A percentile compares a stretch with the other conserved stretches of the same genome.
Conservation (phyloP, 139 green algal genomes). For the Penium margaritaceum region DNA sequence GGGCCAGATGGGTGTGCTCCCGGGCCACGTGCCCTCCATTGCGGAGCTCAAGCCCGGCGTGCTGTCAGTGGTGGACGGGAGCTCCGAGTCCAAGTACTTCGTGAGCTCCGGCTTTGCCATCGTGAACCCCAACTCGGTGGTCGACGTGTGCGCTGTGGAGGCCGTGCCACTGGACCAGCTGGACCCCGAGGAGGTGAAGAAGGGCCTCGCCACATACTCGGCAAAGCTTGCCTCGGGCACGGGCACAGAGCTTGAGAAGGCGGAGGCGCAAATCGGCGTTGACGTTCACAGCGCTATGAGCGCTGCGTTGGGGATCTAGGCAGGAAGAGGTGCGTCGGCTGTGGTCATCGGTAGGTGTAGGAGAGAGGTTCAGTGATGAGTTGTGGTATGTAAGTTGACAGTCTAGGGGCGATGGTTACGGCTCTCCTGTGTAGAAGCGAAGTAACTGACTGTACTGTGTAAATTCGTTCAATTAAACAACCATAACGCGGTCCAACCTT, state of each 20-base stretch:
- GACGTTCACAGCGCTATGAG: slow-evolving; percentile 78
- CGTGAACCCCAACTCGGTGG: slow-evolving; percentile 69
- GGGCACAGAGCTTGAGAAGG: slow-evolving; percentile 74
- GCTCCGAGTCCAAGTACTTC: slow-evolving; percentile 67
- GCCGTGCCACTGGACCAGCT: slow-evolving; percentile 66
- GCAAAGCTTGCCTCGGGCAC: slow-evolving; percentile 62
- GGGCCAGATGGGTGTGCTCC: slow-evolving; percentile 81
- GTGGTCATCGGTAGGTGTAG: too few relatives aligned
- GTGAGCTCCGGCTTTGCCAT: slow-evolving; percentile 79
- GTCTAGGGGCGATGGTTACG: too few relatives aligned
- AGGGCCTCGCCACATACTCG: slow-evolving; percentile 61
- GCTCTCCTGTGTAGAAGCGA: too few relatives aligned
- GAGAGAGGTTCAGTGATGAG: neutral
- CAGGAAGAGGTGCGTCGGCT: neutral
- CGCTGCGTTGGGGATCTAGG: slow-evolving; percentile 28
- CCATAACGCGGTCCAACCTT: too few relatives aligned
- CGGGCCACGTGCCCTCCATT: slow-evolving; percentile 78
- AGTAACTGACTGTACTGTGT: too few relatives aligned
- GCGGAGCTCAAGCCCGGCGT: slow-evolving; percentile 76
- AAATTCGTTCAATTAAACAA: too few relatives aligned
- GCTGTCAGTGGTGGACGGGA: slow-evolving; percentile 71
- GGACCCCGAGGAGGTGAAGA: slow-evolving; percentile 38
- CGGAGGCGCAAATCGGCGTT: slow-evolving; percentile 75
- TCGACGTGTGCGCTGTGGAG: slow-evolving; percentile 75
- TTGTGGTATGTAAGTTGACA: too few relatives aligned